Evolutionary conservation across 1,284 basidiomycete genomes (phyloP).

Genomic region (Ganoderma leucocontextum): DNA sequence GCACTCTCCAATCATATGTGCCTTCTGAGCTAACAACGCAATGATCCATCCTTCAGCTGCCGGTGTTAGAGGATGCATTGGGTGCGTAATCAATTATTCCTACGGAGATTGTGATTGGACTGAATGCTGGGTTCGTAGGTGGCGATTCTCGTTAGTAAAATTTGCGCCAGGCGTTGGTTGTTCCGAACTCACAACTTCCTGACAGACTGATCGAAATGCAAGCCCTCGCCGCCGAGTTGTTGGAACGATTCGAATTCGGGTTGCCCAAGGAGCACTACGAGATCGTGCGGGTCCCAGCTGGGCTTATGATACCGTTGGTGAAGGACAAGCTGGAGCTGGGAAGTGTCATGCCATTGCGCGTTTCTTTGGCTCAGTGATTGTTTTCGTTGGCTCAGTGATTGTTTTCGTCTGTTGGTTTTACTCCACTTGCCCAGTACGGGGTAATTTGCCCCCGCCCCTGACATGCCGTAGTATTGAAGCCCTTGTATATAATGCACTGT

Average conservation of each 20-base stretch:
- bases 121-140: constrained; percentile 30
- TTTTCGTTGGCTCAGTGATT: not conserved
- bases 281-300: constrained; percentile 17
- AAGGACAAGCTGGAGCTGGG: constrained; percentile 15
- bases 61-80: constrained; percentile 28
- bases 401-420: not conserved
- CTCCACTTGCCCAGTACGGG: too few species aligned
- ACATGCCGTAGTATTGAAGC: not conserved
- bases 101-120: not conserved
- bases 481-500: not conserved
- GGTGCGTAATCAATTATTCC: constrained; percentile 8
- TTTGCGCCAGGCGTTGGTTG: too few species aligned
- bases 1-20: not conserved
- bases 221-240: constrained; percentile 54
- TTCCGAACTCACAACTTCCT: not conserved
- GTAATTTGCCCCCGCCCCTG: not conserved
- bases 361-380: not conserved
- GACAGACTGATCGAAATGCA: constrained; percentile 58
- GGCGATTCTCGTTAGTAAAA: constrained; percentile 57
- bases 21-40: not conserved
- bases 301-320: constrained; percentile 18
- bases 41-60: constrained; percentile 7
- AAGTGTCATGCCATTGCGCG: constrained; percentile 12
- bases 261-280: constrained; percentile 34
- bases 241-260: constrained; percentile 56